These are phyloP conservation scores for Penicillium sumatraense DNA, from an alignment of 2,329 filamentous ascomycete genomes.

Conservation along the genomic window DNA sequence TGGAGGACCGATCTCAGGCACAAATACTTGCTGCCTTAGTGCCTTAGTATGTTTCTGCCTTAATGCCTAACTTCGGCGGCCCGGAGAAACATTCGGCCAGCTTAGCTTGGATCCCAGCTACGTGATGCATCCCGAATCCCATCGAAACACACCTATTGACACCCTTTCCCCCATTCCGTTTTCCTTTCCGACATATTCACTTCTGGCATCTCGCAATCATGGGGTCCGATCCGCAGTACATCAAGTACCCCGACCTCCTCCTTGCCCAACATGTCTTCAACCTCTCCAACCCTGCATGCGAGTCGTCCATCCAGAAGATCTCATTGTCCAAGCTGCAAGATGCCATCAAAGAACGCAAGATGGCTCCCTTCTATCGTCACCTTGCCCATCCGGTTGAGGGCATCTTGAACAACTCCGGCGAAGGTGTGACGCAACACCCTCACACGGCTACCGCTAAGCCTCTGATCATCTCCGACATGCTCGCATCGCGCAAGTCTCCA, in stretches of 20 bases:
- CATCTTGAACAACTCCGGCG: slow-evolving; percentile 76
- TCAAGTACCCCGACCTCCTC: slow-evolving; percentile 66
- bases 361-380: slow-evolving; percentile 69
- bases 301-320: slow-evolving; percentile 56
- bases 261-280: slow-evolving; percentile 71
- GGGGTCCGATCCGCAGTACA: slow-evolving; percentile 67
- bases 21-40: background rate
- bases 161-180: slow-evolving; percentile 10
- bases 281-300: slow-evolving; percentile 64
- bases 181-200: slow-evolving; percentile 1
- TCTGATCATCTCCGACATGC: slow-evolving; percentile 70
- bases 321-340: slow-evolving; percentile 66
- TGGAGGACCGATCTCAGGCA: background rate
- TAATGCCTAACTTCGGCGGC: slow-evolving; percentile 10
- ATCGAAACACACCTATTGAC: slow-evolving; percentile 23
- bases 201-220: slow-evolving; percentile 49
- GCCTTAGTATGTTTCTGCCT: background rate
- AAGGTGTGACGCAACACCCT: slow-evolving; percentile 59
- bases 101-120: slow-evolving; percentile 35
- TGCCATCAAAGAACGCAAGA: slow-evolving; percentile 67
- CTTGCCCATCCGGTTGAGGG: slow-evolving; percentile 72
- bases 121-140: slow-evolving; percentile 25
- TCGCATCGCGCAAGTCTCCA: slow-evolving; percentile 71
- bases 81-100: slow-evolving; percentile 41
- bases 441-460: slow-evolving; percentile 47